Percentiles rank a stretch among this genome's conserved stretches.
These are phyloP conservation scores for Botrytis tulipae DNA, from an alignment of 2,329 filamentous ascomycete genomes.

Conservation along the genomic window DNA sequence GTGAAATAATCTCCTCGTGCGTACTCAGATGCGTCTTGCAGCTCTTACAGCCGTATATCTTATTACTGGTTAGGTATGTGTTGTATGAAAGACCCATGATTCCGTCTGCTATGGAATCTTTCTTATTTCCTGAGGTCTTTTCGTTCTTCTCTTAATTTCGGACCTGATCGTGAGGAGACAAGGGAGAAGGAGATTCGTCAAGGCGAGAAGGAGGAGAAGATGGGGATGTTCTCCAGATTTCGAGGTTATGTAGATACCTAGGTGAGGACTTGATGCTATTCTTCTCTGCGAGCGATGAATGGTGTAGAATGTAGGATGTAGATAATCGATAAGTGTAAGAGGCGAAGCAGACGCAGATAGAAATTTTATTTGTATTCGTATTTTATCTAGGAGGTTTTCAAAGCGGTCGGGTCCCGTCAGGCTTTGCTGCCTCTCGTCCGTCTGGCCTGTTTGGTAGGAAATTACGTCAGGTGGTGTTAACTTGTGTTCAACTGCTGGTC, in stretches of 20 bases:
- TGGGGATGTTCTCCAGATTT: background rate
- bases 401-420: background rate
- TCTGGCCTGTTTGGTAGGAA: background rate
- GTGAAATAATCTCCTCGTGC: slow-evolving; percentile 92
- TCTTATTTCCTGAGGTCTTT: background rate
- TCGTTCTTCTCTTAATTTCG: background rate
- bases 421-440: background rate
- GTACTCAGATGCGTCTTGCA: slow-evolving; percentile 97
- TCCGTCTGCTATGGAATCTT: background rate
- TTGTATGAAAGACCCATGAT: slow-evolving; percentile 88
- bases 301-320: background rate
- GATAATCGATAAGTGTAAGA: background rate
- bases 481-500: background rate
- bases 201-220: background rate
- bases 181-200: background rate
- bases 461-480: background rate
- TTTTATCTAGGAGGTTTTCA: background rate
- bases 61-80: slow-evolving; percentile 79
- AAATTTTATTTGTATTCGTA: background rate
- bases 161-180: too few species aligned
- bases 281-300: background rate
- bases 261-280: background rate
- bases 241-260: background rate
- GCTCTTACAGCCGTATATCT: slow-evolving; percentile 88
- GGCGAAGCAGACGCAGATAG: background rate